Evolutionary conservation across 495 filamentous ascomycete genomes (phyloP), one percentile per base, ranked within the genome.

Genomic region (Neurospora sp.): DNA sequence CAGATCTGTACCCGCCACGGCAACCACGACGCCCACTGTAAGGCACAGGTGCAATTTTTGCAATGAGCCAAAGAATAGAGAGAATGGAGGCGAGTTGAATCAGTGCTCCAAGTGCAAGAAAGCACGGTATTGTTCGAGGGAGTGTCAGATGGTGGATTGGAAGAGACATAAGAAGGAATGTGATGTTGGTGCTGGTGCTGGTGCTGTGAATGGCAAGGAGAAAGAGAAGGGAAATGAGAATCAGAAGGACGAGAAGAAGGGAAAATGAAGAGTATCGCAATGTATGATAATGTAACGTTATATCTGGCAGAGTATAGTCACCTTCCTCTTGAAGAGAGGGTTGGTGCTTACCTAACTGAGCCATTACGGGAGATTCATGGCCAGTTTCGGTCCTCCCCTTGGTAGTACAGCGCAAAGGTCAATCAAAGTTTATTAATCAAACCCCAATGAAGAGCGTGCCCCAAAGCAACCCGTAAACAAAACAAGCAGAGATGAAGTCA

Each of bases 81-180:
- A 74, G 16, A 59, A 70, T 3, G 75, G 75, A 10, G 70, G 68
- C 0, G 41, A 40, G 4, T 40, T 79, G 40, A 35, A 76, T 9
- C 75, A 68, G 16, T 79, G 78, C 53, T 14, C 69, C 12, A 73
- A 77, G 68, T 79, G 78, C 14, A 69, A 68, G 59, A 69, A 70
- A 46, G 75, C 71, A 22, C 72, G 59, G 40, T 79, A 79, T 40
- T 79, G 77, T 70, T 77, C 75, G 3, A 22, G 39, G 20, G 73
- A 74, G 14, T 79, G 77, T 40, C 74, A 77, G 70, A 39, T 69
- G 7, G 74, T 44, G n/a, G 77, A 78, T 48, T 79, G 77, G 77
- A 79, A 79, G 70, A 75, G 75, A 27, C 77, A 77, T 31, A 72
- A 76, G n/a, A 76, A 73, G 73, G 75, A 76, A 8, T 77, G 78